Evolutionary conservation across 208 protist species (phyloP), one percentile per base, ranked within the genome.

Genomic region (Wallacemonas collosoma): DNA sequence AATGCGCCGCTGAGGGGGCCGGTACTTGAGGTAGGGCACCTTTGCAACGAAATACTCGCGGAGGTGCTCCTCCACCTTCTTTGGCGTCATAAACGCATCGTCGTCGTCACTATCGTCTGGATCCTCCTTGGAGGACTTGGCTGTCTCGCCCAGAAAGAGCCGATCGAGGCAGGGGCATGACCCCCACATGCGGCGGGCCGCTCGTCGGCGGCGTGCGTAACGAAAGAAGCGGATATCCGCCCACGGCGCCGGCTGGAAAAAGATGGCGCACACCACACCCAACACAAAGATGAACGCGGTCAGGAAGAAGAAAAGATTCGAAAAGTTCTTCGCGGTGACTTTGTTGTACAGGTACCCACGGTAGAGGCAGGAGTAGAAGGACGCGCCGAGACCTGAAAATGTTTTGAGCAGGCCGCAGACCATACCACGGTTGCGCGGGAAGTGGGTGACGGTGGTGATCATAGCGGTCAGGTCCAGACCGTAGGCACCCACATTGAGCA

Each of bases 401-500:
- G 81, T 90, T 57, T 83, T 73, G 40, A 87, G 76, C 53, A 90
- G 71, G 2, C 81, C 81, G 4, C 70, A 79, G n/a, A 79, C 75
- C 67, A 75, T 69, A 8, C 83, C 87, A 51, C 83, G 80, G 55
- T 92, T 75, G 39, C 73, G 81, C 53, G 87, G 87, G 66, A 89
- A 82, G 65, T 86, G 76, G 39, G 70, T 83, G 64, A 88, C 70
- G 14, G 81, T 61, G 15, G 72, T 48, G 9, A 85, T 62, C 35
- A 89, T 62, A 12, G 73, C 68, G 2, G 56, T 47, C 51, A 92
- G 71, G 50, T 89, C 75, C 9, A 89, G 65, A 12, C 63, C 53
- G 71, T 82, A 78, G 68, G 72, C 70, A 39, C 83, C 83, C 57
- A 54, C 63, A 54, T 83, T 77, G 48, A 92, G 57, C 40, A 92